phyloP scores from a whole-genome alignment of 495 filamentous ascomycete species.

The Sabuloglossum arenarium region DNA sequence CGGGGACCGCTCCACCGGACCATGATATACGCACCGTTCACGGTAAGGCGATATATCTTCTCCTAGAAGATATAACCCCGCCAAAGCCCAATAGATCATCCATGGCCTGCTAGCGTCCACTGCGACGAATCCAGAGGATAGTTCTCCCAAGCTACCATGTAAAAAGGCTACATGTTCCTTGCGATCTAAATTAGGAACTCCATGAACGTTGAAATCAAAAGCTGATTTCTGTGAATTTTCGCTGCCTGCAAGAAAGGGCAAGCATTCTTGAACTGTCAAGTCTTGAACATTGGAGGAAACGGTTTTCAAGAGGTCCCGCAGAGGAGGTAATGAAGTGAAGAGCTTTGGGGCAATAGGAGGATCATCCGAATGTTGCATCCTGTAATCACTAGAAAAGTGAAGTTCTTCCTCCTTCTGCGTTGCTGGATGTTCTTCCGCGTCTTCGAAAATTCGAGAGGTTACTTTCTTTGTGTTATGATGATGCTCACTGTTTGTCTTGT shows the following conservation, averaged over 20 bases:
- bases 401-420: not conserved
- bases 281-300: slow-evolving; percentile 44
- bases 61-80: slow-evolving; percentile 49
- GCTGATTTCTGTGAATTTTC: slow-evolving; percentile 20
- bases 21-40: slow-evolving; percentile 26
- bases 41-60: slow-evolving; percentile 52
- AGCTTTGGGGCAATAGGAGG: slow-evolving; percentile 36
- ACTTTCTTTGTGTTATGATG: not conserved
- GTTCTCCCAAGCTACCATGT: slow-evolving; percentile 36
- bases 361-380: not conserved
- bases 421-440: not conserved
- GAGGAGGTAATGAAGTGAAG: slow-evolving; percentile 37
- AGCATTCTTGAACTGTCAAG: slow-evolving; percentile 41
- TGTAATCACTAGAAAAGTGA: not conserved
- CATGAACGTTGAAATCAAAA: slow-evolving; percentile 34
- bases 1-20: not conserved
- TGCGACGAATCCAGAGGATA: slow-evolving; percentile 42
- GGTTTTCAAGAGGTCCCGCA: slow-evolving; percentile 50
- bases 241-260: slow-evolving; percentile 38
- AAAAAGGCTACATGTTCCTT: slow-evolving; percentile 58
- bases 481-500: not conserved
- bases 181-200: slow-evolving; percentile 52
- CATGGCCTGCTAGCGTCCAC: slow-evolving; percentile 77
- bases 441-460: not conserved
- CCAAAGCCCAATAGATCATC: slow-evolving; percentile 81